Conservation (phyloP, 139 green algal genomes). For the Monoraphidium neglectum region DNA sequence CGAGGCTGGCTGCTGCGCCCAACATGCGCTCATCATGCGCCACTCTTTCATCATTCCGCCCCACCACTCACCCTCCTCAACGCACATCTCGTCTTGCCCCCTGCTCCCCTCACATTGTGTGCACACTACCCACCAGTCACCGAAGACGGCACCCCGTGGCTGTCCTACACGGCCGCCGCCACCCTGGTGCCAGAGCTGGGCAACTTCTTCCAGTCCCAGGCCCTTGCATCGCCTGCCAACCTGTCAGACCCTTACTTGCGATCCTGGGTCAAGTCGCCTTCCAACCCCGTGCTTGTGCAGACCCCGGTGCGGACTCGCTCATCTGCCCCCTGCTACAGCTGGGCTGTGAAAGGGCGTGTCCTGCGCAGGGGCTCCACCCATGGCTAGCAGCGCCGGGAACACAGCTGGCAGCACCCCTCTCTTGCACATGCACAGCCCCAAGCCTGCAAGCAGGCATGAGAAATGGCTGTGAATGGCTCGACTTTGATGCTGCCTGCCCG, state of each 20-base stretch:
- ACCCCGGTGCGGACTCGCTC: too few relatives aligned
- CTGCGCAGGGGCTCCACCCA: too few relatives aligned
- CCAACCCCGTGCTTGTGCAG: constrained; percentile 21
- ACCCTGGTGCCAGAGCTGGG: constrained; percentile 21
- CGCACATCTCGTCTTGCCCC: background rate
- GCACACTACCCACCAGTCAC: background rate
- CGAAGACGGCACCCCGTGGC: background rate
- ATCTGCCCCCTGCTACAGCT: too few relatives aligned
- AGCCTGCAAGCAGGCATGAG: too few relatives aligned
- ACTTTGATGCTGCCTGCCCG: too few relatives aligned
- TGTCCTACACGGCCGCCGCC: constrained; percentile 4
- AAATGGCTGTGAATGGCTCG: too few relatives aligned
- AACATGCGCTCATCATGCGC: background rate
- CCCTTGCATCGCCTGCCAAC: constrained; percentile 14
- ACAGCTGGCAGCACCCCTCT: too few relatives aligned
- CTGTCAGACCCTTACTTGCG: constrained; percentile 14
- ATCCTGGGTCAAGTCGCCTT: constrained; percentile 10
- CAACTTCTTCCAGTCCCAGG: constrained; percentile 34
- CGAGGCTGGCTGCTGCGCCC: background rate
- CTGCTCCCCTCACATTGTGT: background rate
- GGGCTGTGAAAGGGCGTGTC: too few relatives aligned
- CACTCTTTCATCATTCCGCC: background rate
- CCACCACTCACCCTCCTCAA: background rate
- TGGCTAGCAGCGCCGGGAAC: too few relatives aligned
- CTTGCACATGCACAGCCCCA: too few relatives aligned